These are phyloP conservation scores for Fusarium cyanostomum DNA, from an alignment of 2,329 filamentous ascomycete species.

Conservation along the genomic window DNA sequence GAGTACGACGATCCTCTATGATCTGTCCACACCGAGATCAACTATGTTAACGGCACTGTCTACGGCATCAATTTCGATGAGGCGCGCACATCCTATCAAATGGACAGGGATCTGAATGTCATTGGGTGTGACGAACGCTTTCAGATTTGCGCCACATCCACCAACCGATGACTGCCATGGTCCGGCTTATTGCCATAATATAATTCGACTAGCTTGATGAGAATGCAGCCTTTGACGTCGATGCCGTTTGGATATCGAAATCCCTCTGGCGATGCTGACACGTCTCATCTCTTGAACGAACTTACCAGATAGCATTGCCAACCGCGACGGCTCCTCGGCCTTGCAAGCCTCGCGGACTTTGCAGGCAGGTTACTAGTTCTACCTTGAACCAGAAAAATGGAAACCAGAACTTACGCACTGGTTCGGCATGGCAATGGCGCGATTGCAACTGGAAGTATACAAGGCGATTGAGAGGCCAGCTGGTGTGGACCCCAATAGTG, in stretches of 20 bases:
- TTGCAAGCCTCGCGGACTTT: not conserved
- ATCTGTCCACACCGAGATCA: not conserved
- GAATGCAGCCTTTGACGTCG: not conserved
- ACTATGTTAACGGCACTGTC: not conserved
- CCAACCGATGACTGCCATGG: not conserved
- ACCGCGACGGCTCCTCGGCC: not conserved
- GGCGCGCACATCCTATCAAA: not conserved
- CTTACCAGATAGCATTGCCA: not conserved
- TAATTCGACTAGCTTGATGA: not conserved
- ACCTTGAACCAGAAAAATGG: not conserved
- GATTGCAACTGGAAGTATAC: not conserved
- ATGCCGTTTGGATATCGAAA: not conserved
- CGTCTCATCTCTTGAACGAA: not conserved
- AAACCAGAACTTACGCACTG: not conserved
- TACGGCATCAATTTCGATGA: not conserved
- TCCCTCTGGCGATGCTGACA: not conserved
- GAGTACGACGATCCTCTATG: not conserved
- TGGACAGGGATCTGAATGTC: not conserved
- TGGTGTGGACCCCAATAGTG: not conserved
- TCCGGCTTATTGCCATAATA: not conserved
- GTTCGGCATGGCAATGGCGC: not conserved
- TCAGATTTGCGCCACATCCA: not conserved
- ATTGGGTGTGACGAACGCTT: conserved; percentile 1
- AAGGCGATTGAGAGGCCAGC: not conserved
- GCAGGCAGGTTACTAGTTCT: not conserved